phyloP scores from a whole-genome alignment of 2,329 filamentous ascomycete species.

The Clonostachys sp. region DNA sequence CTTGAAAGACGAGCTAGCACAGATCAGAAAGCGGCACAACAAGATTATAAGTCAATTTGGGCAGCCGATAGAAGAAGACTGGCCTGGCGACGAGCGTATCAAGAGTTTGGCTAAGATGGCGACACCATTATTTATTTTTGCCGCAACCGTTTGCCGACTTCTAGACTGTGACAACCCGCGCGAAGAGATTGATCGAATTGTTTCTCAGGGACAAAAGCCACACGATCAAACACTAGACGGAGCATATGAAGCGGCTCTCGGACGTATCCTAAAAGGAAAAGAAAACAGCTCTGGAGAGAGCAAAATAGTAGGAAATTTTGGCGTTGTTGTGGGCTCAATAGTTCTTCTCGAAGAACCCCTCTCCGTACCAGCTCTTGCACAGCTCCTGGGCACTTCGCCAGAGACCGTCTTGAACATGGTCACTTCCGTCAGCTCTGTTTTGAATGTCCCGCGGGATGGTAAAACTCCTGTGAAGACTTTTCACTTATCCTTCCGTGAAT shows the following conservation, averaged over 20 bases:
- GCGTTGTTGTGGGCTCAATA: background rate
- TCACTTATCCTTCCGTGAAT: constrained; percentile 2
- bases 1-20: constrained; percentile 16
- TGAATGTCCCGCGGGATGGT: background rate
- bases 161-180: background rate
- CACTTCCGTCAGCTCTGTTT: background rate
- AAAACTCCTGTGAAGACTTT: background rate
- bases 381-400: background rate
- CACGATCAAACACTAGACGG: constrained; percentile 3
- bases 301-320: background rate
- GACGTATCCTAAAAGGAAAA: background rate
- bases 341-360: background rate
- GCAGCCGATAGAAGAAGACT: constrained; percentile 1
- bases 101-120: constrained; percentile 14
- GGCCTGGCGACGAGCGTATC: constrained; percentile 2
- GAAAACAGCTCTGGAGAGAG: background rate
- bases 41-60: constrained; percentile 3
- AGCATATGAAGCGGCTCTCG: background rate
- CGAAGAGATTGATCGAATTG: constrained; percentile 3
- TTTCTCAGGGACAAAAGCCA: constrained; percentile 4
- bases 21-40: constrained; percentile 14
- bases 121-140: constrained; percentile 21
- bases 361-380: background rate
- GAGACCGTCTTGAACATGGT: background rate
- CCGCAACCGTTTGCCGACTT: constrained; percentile 15